These are phyloP conservation scores for Mentha longifolia DNA, from an alignment of 257 asterid species.

Conservation along the genomic window DNA sequence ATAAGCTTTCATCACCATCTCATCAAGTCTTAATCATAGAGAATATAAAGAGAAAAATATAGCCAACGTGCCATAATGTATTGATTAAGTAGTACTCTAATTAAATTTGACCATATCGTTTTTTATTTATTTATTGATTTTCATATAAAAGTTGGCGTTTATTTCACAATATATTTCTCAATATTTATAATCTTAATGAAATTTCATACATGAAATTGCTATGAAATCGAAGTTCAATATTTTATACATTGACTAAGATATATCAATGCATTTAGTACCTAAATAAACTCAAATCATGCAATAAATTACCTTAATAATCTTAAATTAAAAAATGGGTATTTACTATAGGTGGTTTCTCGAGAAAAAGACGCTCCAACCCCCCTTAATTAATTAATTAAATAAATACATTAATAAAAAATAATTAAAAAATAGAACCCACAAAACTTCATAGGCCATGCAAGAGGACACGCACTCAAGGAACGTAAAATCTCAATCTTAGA, in stretches of 20 bases:
- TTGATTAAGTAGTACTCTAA: too few species aligned
- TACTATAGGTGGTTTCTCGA: not conserved
- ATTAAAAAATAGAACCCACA: conserved; percentile 1
- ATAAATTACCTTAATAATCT: not conserved
- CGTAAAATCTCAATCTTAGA: conserved; percentile 23
- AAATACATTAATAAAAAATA: not conserved
- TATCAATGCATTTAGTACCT: not conserved
- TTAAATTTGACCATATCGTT: too few species aligned
- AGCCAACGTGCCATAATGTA: too few species aligned
- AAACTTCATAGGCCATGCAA: conserved; percentile 37
- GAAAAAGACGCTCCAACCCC: not conserved
- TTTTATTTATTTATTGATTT: too few species aligned
- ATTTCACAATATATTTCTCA: too few species aligned
- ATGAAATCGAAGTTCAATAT: too few species aligned
- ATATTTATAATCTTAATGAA: too few species aligned
- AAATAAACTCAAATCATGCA: not conserved
- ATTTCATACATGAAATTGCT: too few species aligned
- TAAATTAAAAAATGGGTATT: not conserved
- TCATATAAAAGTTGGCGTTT: too few species aligned
- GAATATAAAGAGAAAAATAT: not conserved
- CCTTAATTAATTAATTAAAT: not conserved
- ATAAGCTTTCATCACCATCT: too few species aligned
- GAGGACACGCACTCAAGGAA: conserved; percentile 25
- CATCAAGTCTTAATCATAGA: not conserved
- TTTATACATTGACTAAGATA: too few species aligned